phyloP scores from a whole-genome alignment of 176 grass and related monocot species.

The Triticum timopheevii region DNA sequence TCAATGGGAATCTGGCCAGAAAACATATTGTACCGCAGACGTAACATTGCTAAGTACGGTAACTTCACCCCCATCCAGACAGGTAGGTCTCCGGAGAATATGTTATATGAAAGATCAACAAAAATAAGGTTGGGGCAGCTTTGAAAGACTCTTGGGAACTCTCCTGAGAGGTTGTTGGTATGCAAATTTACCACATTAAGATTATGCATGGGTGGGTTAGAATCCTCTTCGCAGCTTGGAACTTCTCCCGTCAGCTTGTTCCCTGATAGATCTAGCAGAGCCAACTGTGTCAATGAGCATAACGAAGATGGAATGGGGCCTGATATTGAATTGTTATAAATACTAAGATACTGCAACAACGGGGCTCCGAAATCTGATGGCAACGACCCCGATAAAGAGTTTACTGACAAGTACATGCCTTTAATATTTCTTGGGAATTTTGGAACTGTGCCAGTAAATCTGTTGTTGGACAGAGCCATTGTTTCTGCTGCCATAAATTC shows the following conservation, averaged over 20 bases:
- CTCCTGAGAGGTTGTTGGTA: conserved; percentile 35
- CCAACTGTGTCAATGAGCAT: not conserved
- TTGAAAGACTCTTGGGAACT: conserved; percentile 26
- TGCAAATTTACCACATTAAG: not conserved
- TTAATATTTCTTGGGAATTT: conserved; percentile 16
- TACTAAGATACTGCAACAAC: not conserved
- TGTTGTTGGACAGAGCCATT: not conserved
- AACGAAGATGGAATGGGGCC: conserved; percentile 20
- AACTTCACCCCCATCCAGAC: not conserved
- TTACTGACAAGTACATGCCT: not conserved
- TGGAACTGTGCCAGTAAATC: not conserved
- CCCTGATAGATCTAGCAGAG: not conserved
- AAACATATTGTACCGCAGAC: conserved; percentile 36
- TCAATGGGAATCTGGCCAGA: conserved; percentile 8
- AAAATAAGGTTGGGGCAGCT: not conserved
- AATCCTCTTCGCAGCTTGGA: conserved; percentile 17
- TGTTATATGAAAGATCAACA: conserved; percentile 26
- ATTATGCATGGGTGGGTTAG: not conserved
- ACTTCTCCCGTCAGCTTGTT: conserved; percentile 14
- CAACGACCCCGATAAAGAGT: conserved; percentile 15
- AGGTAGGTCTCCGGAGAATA: not conserved
- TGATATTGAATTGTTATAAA: conserved; percentile 25
- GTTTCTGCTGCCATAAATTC: not conserved
- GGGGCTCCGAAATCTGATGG: conserved; percentile 3
- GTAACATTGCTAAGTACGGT: not conserved